Percentiles rank a stretch among this genome's conserved stretches.
phyloP scores from a whole-genome alignment of 2,329 filamentous ascomycete genomes.

The Microsporum canis region DNA sequence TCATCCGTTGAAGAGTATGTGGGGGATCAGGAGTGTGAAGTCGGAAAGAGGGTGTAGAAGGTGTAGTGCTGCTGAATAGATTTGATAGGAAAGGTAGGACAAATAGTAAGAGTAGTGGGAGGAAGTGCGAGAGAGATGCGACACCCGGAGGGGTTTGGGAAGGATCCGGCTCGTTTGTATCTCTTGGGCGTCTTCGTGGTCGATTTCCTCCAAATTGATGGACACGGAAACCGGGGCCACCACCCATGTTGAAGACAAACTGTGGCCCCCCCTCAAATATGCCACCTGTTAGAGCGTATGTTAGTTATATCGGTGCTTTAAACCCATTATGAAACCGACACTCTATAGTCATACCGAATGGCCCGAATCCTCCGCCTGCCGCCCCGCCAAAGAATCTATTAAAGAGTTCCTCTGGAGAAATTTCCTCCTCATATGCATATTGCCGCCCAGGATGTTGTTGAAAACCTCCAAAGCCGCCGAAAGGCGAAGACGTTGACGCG shows the following conservation, averaged over 20 bases:
- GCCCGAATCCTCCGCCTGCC: constrained; percentile 49
- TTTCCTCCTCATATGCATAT: constrained; percentile 74
- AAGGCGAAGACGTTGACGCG: constrained; percentile 32
- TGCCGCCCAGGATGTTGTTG: constrained; percentile 38
- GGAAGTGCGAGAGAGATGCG: constrained; percentile 56
- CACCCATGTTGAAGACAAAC: constrained; percentile 91
- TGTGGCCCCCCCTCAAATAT: constrained; percentile 67
- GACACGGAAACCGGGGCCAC: constrained; percentile 80
- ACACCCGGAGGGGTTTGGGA: constrained; percentile 41
- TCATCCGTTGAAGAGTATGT: constrained; percentile 62
- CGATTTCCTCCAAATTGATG: constrained; percentile 83
- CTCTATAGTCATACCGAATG: constrained; percentile 47
- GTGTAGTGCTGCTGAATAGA: constrained; percentile 52
- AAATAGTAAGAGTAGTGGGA: constrained; percentile 84
- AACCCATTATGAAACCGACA: too few species aligned
- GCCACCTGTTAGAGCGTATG: constrained; percentile 35
- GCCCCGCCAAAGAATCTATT: constrained; percentile 87
- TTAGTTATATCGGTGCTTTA: neutral
- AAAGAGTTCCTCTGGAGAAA: constrained; percentile 94
- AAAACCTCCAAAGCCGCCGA: constrained; percentile 39
- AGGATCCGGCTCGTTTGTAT: constrained; percentile 43
- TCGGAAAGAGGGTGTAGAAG: constrained; percentile 57
- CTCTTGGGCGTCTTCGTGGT: constrained; percentile 63
- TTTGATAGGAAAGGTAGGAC: constrained; percentile 73
- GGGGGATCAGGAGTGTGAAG: constrained; percentile 63